A percentile compares a stretch with the other conserved stretches of the same genome.
phyloP scores from a whole-genome alignment of 768 basidiomycete genomes.

The Agrocybe pediades region DNA sequence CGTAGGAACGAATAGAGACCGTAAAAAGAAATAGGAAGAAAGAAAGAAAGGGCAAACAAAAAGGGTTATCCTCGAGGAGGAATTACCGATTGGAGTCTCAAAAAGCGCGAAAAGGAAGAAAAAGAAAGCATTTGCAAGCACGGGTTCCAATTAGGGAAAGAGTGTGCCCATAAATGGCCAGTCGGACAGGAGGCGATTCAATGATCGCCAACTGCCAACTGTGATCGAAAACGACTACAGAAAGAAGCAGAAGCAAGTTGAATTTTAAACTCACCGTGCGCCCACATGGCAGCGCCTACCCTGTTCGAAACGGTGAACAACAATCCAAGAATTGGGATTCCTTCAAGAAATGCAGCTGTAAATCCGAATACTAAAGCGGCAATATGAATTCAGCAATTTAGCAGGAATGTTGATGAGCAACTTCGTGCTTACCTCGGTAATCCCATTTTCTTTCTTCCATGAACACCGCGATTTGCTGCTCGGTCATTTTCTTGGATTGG shows the following conservation, averaged over 20 bases:
- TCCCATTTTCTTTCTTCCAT: slow-evolving; percentile 92
- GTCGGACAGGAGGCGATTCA: too few relatives aligned
- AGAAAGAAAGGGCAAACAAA: too few relatives aligned
- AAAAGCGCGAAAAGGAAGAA: background rate
- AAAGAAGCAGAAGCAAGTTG: background rate
- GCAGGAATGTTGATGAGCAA: background rate
- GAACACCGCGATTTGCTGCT: slow-evolving; percentile 68
- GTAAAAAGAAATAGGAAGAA: too few relatives aligned
- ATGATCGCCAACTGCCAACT: too few relatives aligned
- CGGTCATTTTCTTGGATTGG: slow-evolving; percentile 79
- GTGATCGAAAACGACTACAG: background rate
- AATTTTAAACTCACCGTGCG: slow-evolving; percentile 53
- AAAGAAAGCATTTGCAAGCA: too few relatives aligned
- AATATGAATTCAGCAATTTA: background rate
- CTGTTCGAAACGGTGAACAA: slow-evolving; percentile 85
- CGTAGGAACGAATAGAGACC: too few relatives aligned
- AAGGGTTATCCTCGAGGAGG: too few relatives aligned
- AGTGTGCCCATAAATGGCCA: too few relatives aligned
- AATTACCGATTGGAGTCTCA: too few relatives aligned
- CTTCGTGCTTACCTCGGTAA: slow-evolving; percentile 44
- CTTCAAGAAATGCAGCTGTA: slow-evolving; percentile 77
- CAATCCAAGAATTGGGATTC: slow-evolving; percentile 79
- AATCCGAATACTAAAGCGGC: slow-evolving; percentile 77
- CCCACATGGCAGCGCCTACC: slow-evolving; percentile 95
- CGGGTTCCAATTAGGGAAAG: too few relatives aligned